Conservation (phyloP, 2,329 filamentous ascomycete species). For the Blastomyces percursus region DNA sequence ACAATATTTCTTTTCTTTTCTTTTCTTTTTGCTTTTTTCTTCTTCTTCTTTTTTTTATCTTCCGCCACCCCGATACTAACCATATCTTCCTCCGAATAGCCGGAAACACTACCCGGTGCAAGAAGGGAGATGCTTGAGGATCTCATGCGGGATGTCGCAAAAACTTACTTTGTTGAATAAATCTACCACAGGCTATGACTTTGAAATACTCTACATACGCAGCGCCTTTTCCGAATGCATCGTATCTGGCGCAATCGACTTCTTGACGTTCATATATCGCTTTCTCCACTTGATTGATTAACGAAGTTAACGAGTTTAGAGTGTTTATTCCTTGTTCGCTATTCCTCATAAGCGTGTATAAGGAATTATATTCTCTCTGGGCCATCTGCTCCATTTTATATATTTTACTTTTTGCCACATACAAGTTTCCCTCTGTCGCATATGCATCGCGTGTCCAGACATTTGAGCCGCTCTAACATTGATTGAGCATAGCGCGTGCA, state of each 20-base stretch:
- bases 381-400: too few species aligned
- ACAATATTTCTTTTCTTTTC: too few species aligned
- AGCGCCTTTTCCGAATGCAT: not conserved
- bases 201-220: not conserved
- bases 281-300: not conserved
- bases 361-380: not conserved
- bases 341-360: not conserved
- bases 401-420: not conserved
- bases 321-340: not conserved
- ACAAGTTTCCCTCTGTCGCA: not conserved
- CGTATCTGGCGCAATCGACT: not conserved
- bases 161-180: not conserved
- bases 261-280: not conserved
- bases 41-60: too few species aligned
- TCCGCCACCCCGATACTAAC: not conserved
- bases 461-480: not conserved
- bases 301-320: not conserved
- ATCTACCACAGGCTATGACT: not conserved
- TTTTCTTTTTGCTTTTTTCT: too few species aligned
- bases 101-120: slow-evolving; percentile 19
- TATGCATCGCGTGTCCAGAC: not conserved
- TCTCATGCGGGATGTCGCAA: slow-evolving; percentile 19
- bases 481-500: not conserved
- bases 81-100: slow-evolving; percentile 15
- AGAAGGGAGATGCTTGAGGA: slow-evolving; percentile 22